Evolutionary conservation across 352 stramenopile species (phyloP).

Genomic region (Globisporangium rhizosaccharum): DNA sequence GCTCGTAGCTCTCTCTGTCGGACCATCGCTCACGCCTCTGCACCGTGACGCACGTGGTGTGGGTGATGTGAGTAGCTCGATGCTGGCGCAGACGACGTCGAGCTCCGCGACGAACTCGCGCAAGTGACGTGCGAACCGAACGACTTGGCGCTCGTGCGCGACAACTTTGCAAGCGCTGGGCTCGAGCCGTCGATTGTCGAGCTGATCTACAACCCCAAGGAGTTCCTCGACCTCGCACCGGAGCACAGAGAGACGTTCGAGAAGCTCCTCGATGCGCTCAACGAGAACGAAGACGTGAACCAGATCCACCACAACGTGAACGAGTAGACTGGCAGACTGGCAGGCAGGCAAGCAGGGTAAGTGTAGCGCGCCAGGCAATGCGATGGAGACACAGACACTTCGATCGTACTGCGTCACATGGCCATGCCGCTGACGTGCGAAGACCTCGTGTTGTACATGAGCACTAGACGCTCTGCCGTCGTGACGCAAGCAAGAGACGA

Average conservation of each 20-base stretch:
- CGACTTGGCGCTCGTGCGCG: slow-evolving; percentile 53
- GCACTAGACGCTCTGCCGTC: too few species aligned
- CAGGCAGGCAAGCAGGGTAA: too few species aligned
- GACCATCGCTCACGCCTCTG: neutral
- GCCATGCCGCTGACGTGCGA: too few species aligned
- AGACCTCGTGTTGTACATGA: too few species aligned
- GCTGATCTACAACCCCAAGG: slow-evolving; percentile 80
- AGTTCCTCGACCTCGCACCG: slow-evolving; percentile 54
- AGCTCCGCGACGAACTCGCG: slow-evolving; percentile 51
- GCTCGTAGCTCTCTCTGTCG: neutral
- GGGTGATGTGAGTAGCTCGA: slow-evolving; percentile 40
- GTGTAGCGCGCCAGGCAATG: too few species aligned
- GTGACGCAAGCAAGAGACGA: too few species aligned
- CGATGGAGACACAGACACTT: too few species aligned
- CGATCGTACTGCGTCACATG: too few species aligned
- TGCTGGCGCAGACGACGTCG: slow-evolving; percentile 63
- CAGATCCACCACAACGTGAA: slow-evolving; percentile 83
- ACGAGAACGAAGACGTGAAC: slow-evolving; percentile 78
- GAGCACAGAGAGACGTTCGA: slow-evolving; percentile 62
- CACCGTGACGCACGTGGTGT: neutral
- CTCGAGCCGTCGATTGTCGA: slow-evolving; percentile 65
- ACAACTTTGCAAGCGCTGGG: slow-evolving; percentile 43
- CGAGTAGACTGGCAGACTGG: slow-evolving; percentile 29
- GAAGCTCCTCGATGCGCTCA: slow-evolving; percentile 67
- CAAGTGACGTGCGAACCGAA: slow-evolving; percentile 70